Percentiles rank a stretch among this genome's conserved stretches.
Conservation (phyloP, 2,329 filamentous ascomycete species). For the Aspergillus neoniger region DNA sequence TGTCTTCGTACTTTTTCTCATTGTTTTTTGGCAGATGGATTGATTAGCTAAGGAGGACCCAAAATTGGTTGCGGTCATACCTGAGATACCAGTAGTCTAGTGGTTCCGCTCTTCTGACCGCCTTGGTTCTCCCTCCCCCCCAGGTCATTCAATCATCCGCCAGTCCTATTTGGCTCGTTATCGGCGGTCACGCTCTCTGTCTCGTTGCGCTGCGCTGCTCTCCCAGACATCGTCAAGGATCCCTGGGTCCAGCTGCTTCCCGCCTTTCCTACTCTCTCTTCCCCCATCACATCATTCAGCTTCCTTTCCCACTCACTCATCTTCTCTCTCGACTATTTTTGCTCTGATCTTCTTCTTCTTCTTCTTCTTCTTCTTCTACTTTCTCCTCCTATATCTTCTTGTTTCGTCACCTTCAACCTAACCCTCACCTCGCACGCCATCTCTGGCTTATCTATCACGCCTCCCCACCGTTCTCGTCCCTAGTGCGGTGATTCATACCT, state of each 20-base stretch:
- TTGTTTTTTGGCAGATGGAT: too few relatives aligned
- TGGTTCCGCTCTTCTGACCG: conserved; percentile 34
- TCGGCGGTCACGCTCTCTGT: conserved; percentile 31
- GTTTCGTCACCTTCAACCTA: background rate
- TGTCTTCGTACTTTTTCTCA: too few relatives aligned
- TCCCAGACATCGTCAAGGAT: conserved; percentile 23
- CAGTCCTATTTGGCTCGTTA: conserved; percentile 23
- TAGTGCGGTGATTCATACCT: background rate
- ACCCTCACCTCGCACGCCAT: background rate
- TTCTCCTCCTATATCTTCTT: background rate
- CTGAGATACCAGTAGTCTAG: too few relatives aligned
- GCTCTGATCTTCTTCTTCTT: conserved; percentile 2
- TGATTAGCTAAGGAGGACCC: background rate
- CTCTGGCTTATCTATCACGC: conserved; percentile 1
- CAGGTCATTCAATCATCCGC: background rate
- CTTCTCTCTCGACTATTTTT: conserved; percentile 10
- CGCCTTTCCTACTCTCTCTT: conserved; percentile 16
- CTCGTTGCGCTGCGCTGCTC: background rate
- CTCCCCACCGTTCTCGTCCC: background rate
- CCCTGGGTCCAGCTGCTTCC: conserved; percentile 31
- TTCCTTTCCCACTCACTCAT: conserved; percentile 18
- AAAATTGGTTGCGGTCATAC: background rate
- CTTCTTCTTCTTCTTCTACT: background rate
- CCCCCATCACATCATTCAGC: conserved; percentile 32
- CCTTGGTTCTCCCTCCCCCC: conserved; percentile 18